Base-by-base conservation (phyloP, 1,139 yeast genomes). In the Fermentozyma sake region DNA sequence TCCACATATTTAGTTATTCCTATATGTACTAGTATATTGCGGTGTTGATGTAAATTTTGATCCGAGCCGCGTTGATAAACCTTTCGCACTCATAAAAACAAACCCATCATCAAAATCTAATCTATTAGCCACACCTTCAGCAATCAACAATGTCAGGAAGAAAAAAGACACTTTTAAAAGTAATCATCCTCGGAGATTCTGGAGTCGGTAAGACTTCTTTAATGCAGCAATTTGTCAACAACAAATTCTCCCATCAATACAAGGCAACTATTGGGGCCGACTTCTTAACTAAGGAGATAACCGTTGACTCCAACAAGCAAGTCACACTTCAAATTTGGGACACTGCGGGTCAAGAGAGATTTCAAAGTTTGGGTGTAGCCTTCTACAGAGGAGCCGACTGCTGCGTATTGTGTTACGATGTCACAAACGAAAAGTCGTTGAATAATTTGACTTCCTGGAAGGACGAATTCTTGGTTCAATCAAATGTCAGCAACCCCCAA, bases 191-290 rank as follows among this genome's bases (percentile, higher is more conserved):
- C 34, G 98, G 98, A 23, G 98, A 91, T 56, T 84, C 96, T 4
- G 98, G 97, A 28, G 98, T 91, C 28, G 98, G 98, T 14, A 91
- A 91, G 66, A 91, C 98, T 14, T 87, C 96, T 4, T 67, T 91
- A 46, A 89, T 91, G 79, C 96, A 89, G 55, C 95, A 91, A 55
- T 91, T 87, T 60, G 96, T 91, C 42, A 87, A 87, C 60, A 87
- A 84, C 52, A 91, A 89, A 67, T 91, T 91, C 60, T 79, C 91
- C 26, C 93, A 89, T 42, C 97, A 91, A 54, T 91, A 91, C 59
- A 91, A 91, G 54, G 97, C 98, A 16, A 91, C 98, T 12, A 91
- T 91, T 42, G 98, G 98, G 6, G 98, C 97, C 4, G 98, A 91
- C 55, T 91, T 91, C 51, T 68, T 89, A 39, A 91, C 97, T 23